Evolutionary conservation across 331 rosid species (phyloP).

Genomic region (Malus hybrid): DNA sequence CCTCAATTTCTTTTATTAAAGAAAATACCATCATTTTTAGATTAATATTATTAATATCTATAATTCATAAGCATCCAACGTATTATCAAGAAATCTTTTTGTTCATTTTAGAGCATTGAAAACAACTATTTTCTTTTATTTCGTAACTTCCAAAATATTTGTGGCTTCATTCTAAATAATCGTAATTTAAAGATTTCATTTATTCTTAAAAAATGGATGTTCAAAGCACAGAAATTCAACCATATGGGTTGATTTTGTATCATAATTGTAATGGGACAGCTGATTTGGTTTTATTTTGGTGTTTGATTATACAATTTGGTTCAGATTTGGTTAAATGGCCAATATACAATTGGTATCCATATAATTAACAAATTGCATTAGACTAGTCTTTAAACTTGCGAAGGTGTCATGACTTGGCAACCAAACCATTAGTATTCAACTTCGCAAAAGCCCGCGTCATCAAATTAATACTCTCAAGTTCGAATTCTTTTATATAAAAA

Average conservation of each 20-base stretch:
- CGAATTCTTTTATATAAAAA: too few species aligned
- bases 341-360: background rate
- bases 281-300: background rate
- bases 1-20: too few species aligned
- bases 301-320: background rate
- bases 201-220: background rate
- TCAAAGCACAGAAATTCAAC: background rate
- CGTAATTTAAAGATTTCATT: background rate
- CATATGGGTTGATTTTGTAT: background rate
- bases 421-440: background rate
- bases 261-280: constrained; percentile 2
- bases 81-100: too few species aligned
- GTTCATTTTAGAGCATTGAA: too few species aligned
- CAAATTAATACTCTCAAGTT: too few species aligned
- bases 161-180: background rate
- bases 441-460: too few species aligned
- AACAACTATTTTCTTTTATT: too few species aligned
- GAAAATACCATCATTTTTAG: too few species aligned
- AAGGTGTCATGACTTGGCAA: background rate
- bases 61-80: too few species aligned
- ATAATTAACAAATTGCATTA: background rate
- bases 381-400: background rate
- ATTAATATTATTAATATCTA: too few species aligned
- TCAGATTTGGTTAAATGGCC: background rate
- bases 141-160: too few species aligned